A percentile compares a stretch with the other conserved stretches of the same genome.
Evolutionary conservation across 2,329 filamentous ascomycete genomes (phyloP).

Genomic region (Aspergillus tamarii): DNA sequence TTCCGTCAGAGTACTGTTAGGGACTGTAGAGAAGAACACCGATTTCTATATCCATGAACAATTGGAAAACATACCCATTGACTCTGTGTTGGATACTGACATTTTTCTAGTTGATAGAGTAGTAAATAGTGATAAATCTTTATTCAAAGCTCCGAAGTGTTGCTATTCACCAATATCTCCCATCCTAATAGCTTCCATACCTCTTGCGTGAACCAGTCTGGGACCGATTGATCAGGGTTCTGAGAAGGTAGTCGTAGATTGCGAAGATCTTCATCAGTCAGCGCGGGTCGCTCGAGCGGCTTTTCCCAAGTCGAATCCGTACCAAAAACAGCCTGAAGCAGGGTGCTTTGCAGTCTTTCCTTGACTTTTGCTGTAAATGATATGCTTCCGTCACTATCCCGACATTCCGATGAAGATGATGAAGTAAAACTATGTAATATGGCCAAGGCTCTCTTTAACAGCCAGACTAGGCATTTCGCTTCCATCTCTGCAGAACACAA

Average conservation of each 20-base stretch:
- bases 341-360: slow-evolving; percentile 42
- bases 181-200: slow-evolving; percentile 63
- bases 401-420: not conserved
- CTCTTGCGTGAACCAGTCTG: slow-evolving; percentile 59
- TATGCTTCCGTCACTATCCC: not conserved
- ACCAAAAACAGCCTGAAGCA: slow-evolving; percentile 47
- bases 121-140: too few relatives aligned
- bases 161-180: slow-evolving; percentile 44
- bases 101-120: not conserved
- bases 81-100: not conserved
- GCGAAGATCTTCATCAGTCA: slow-evolving; percentile 24
- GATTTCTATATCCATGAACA: not conserved
- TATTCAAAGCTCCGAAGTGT: not conserved
- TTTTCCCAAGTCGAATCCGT: slow-evolving; percentile 33
- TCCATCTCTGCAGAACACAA: slow-evolving; percentile 35
- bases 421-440: slow-evolving; percentile 25
- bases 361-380: slow-evolving; percentile 30
- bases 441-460: slow-evolving; percentile 36
- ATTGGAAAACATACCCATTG: not conserved
- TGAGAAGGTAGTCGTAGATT: slow-evolving; percentile 9
- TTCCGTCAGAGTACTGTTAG: not conserved
- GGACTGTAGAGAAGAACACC: not conserved
- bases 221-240: slow-evolving; percentile 39
- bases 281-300: slow-evolving; percentile 27
- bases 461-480: slow-evolving; percentile 39